Evolutionary conservation across 306 rosid genomes (phyloP).

Genomic region (Acacia crassicarpa): DNA sequence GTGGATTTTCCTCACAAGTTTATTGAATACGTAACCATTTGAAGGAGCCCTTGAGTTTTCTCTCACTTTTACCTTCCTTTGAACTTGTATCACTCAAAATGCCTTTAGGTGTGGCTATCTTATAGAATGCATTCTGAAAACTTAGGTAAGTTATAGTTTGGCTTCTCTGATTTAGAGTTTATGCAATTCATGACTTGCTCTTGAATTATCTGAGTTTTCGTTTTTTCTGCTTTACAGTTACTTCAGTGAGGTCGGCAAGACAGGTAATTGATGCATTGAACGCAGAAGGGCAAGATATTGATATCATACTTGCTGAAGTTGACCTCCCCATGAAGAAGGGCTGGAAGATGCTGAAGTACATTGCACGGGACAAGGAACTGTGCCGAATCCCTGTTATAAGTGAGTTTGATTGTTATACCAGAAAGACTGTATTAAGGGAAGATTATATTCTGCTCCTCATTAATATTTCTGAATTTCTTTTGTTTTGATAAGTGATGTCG

Average conservation of each 20-base stretch:
- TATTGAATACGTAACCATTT: not conserved
- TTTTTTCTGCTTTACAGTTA: conserved; percentile 56
- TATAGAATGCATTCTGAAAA: conserved; percentile 16
- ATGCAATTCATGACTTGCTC: conserved; percentile 2
- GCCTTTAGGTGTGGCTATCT: not conserved
- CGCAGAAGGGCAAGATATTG: conserved; percentile 89
- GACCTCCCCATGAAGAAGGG: conserved; percentile 92
- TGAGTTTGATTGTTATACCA: conserved; percentile 34
- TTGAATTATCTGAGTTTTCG: conserved; percentile 11
- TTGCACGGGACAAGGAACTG: conserved; percentile 72
- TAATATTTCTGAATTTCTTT: conserved; percentile 29
- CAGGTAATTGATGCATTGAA: conserved; percentile 95
- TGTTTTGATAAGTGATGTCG: conserved; percentile 84
- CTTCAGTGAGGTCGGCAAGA: conserved; percentile 74
- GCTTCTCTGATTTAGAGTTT: conserved; percentile 18
- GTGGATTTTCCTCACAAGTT: not conserved
- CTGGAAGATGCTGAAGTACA: conserved; percentile 87
- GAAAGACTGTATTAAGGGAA: conserved; percentile 1
- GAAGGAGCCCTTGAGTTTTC: not conserved
- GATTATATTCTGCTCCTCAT: conserved; percentile 30
- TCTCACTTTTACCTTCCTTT: not conserved
- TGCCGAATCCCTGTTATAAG: conserved; percentile 92
- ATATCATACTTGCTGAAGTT: conserved; percentile 86
- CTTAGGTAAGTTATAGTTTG: not conserved
- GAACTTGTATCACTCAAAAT: not conserved